phyloP scores from a whole-genome alignment of 2,329 filamentous ascomycete species.

The Ceratocystis cacaofunesta region DNA sequence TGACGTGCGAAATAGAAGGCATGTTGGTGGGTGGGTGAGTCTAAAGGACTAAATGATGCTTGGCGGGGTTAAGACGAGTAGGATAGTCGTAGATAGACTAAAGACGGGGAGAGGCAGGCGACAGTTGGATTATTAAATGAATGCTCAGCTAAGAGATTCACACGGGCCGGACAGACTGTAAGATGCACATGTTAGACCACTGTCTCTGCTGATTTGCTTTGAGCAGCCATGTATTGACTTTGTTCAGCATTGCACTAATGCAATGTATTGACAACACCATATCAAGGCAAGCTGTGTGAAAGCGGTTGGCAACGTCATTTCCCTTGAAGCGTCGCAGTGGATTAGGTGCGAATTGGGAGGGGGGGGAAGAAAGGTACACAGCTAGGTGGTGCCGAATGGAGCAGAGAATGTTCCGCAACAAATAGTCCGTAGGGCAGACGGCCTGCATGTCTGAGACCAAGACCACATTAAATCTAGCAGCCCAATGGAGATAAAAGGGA shows the following conservation, averaged over 20 bases:
- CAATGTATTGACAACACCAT: slow-evolving; percentile 12
- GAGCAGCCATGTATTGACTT: background rate
- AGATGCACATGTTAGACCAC: slow-evolving; percentile 4
- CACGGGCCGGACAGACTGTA: slow-evolving; percentile 1
- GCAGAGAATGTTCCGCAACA: background rate
- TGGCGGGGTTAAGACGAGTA: background rate
- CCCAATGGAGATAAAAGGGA: background rate
- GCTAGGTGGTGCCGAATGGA: background rate
- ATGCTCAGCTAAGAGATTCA: slow-evolving; percentile 17
- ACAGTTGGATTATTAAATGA: slow-evolving; percentile 12
- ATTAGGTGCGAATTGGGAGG: background rate
- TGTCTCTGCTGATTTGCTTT: background rate
- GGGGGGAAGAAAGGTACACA: too few species aligned
- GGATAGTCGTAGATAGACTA: background rate
- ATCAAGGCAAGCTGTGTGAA: background rate
- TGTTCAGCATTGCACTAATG: slow-evolving; percentile 4
- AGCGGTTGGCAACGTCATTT: background rate
- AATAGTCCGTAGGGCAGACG: background rate
- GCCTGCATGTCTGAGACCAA: background rate
- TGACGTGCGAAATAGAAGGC: slow-evolving; percentile 15
- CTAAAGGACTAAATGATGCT: background rate
- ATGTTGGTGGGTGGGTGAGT: slow-evolving; percentile 11
- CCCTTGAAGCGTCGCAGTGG: background rate
- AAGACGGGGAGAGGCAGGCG: background rate
- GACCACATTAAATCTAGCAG: background rate